Evolutionary conservation across 257 asterid genomes (phyloP), one percentile per base, ranked within the genome.

Genomic region (Nicotiana obtusifolia): DNA sequence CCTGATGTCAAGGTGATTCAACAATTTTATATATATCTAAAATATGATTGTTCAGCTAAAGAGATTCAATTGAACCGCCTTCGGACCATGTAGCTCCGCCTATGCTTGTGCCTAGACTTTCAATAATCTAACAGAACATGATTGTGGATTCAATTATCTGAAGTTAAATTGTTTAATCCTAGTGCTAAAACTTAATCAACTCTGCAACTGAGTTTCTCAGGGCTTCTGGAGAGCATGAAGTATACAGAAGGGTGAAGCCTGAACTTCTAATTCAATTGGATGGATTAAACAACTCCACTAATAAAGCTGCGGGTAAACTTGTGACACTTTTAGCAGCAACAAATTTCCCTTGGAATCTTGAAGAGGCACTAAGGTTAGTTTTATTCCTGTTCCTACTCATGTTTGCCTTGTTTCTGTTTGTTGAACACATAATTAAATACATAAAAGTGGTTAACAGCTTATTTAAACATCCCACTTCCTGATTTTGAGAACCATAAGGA

Each of bases 291-390:
- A 93, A 10, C 54, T 47, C 53, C 53, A 47, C 53, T 47, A 47
- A 10, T 11, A 47, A 47, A 7, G 10, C 2, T 47, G 53, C 10
- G 10, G 53, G 53, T 47, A 47, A 47, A 47, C 54, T 3, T 59
- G 98, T 93, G 84, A 95, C 92, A 97, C 97, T 93, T 87, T 91
- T 95, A 85, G 98, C 98, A 13, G 99, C 98, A 49, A 95, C 99
- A 47, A 93, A 95, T 47, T 47, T 47, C 54, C 54, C 54, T 11
- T 44, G 53, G 99, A 97, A 93, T 87, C 93, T 95, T 62, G 99
- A 93, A 64, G 99, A 95, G 88, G 99, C 99, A 19, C 85, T 95
- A 86, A 95, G 99, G 98, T 95, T 65, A 44, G 15, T 10, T 47
- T 47, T 47, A 47, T 3, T 47, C 16, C 3, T 47, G 15, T 47